Percentiles rank a stretch among this genome's conserved stretches.
These are phyloP conservation scores for Ganoderma multipileum DNA, from an alignment of 1,284 basidiomycete species.

Conservation along the genomic window DNA sequence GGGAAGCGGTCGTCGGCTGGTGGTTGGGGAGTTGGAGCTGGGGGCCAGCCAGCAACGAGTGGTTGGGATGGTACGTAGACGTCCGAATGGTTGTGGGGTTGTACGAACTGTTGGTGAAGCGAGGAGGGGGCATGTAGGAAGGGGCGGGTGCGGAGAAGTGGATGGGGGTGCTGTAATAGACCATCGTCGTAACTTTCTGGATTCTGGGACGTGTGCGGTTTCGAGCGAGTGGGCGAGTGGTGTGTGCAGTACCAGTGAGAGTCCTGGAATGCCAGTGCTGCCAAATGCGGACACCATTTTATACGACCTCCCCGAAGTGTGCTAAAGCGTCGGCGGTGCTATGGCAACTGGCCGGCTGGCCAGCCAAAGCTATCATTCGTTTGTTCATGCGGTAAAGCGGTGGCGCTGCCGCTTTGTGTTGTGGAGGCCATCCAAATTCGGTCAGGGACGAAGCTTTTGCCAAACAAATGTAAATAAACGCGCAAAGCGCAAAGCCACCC, in stretches of 20 bases:
- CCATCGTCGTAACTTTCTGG: background rate
- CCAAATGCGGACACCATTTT: background rate
- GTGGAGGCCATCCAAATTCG: background rate
- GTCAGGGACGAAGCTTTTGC: constrained; percentile 1
- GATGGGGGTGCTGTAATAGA: background rate
- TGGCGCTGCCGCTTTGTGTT: background rate
- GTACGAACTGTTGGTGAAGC: no score
- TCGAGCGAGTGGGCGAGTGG: background rate
- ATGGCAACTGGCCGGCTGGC: background rate
- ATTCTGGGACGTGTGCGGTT: background rate
- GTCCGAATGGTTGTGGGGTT: no score
- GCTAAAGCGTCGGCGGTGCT: background rate
- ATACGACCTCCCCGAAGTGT: background rate
- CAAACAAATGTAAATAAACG: background rate
- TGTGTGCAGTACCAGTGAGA: background rate
- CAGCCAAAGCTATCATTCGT: background rate
- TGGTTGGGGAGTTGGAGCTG: background rate
- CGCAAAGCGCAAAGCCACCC: no score
- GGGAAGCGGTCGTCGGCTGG: background rate
- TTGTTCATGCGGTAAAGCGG: background rate
- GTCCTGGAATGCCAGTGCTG: background rate
- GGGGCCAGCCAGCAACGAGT: background rate
- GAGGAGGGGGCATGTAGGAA: background rate
- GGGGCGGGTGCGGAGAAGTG: background rate
- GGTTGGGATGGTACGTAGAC: background rate